Conservation (phyloP, 768 basidiomycete species). For the Lactifluus subvellereus region DNA sequence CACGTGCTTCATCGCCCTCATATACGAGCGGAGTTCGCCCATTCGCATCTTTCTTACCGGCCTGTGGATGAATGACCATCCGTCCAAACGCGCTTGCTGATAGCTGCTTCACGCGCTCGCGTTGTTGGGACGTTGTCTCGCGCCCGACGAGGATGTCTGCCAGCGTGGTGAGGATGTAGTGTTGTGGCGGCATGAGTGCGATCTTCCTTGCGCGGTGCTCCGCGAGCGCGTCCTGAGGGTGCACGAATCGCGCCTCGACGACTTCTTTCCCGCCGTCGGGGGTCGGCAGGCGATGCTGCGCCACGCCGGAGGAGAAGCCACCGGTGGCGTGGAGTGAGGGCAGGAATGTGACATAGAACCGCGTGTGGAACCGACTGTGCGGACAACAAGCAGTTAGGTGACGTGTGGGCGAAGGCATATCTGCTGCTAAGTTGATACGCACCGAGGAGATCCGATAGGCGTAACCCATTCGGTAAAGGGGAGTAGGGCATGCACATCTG, state of each 20-base stretch:
- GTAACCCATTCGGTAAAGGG: constrained; percentile 76
- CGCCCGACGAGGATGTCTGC: constrained; percentile 44
- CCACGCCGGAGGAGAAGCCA: constrained; percentile 48
- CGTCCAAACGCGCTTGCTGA: constrained; percentile 53
- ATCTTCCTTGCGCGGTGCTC: constrained; percentile 49
- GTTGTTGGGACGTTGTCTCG: constrained; percentile 41
- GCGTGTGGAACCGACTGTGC: constrained; percentile 63
- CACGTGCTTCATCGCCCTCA: constrained; percentile 65
- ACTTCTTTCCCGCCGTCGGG: constrained; percentile 70
- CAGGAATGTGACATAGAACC: constrained; percentile 64
- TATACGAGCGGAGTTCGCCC: constrained; percentile 51
- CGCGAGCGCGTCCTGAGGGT: constrained; percentile 45
- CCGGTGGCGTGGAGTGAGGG: constrained; percentile 36
- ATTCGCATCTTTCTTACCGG: constrained; percentile 34
- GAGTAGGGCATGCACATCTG: constrained; percentile 45
- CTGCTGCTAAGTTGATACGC: constrained; percentile 14
- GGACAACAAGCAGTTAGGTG: background rate
- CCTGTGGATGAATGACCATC: constrained; percentile 53
- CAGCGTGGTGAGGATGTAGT: constrained; percentile 60
- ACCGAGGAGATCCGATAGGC: constrained; percentile 51
- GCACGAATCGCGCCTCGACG: constrained; percentile 59
- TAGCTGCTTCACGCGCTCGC: constrained; percentile 40
- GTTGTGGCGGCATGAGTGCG: constrained; percentile 68
- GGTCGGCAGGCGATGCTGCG: constrained; percentile 52
- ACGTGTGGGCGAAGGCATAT: too few relatives aligned